Conservation (phyloP, 2,329 filamentous ascomycete genomes). For the Claviceps sorghi region DNA sequence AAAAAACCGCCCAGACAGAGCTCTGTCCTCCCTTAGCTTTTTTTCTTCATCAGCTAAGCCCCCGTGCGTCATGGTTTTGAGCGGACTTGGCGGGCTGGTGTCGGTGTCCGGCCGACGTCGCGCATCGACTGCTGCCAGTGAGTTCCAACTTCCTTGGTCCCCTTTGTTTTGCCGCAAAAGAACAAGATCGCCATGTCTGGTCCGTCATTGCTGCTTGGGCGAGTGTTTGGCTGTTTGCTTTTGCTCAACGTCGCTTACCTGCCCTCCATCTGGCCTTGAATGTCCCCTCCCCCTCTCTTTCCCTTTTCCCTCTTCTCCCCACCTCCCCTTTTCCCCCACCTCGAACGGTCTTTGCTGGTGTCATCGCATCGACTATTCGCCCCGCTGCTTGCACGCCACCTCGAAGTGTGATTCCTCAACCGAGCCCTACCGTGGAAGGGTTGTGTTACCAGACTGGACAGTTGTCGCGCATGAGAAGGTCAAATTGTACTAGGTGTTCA, state of each 20-base stretch:
- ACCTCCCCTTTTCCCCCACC: background rate
- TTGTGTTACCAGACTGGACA: background rate
- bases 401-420: background rate
- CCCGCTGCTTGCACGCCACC: background rate
- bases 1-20: background rate
- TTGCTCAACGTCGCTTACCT: background rate
- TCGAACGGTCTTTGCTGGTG: background rate
- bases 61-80: constrained; percentile 17
- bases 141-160: constrained; percentile 5
- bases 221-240: background rate
- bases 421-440: background rate
- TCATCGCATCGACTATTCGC: background rate
- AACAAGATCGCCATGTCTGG: background rate
- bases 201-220: background rate
- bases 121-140: constrained; percentile 14
- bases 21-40: background rate
- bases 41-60: background rate
- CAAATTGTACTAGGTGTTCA: background rate
- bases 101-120: constrained; percentile 18
- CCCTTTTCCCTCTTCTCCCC: background rate
- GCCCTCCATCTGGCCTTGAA: background rate
- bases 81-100: constrained; percentile 12
- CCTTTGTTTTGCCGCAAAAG: background rate
- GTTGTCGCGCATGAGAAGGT: background rate
- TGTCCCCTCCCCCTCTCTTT: background rate